Conservation (phyloP, 371 early-diverging fungal genomes). For the Rhizopus delemar region DNA sequence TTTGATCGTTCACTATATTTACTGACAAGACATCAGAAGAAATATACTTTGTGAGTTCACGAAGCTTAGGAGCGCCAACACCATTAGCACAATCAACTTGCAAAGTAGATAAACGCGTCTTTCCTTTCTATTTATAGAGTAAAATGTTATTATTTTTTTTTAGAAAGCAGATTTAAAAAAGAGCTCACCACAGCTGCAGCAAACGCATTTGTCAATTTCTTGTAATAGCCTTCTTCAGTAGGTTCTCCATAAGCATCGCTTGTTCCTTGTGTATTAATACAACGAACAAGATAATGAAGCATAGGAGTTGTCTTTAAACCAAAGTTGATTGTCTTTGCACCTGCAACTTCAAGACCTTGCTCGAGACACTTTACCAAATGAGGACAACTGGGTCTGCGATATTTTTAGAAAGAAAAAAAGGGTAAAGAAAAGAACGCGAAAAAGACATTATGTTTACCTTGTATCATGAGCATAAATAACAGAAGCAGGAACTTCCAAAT, state of each 20-base stretch:
- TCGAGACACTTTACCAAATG: constrained; percentile 78
- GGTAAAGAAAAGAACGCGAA: too few relatives aligned
- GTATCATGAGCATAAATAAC: constrained; percentile 94
- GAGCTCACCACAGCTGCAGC: constrained; percentile 74
- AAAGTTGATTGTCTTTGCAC: constrained; percentile 72
- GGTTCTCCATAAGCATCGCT: constrained; percentile 90
- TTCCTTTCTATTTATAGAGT: constrained; percentile 55
- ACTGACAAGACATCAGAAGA: constrained; percentile 67
- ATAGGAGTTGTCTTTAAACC: constrained; percentile 98
- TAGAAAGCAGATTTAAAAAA: too few relatives aligned
- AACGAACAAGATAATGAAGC: constrained; percentile 94
- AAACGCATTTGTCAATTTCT: constrained; percentile 85
- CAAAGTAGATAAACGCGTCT: constrained; percentile 67
- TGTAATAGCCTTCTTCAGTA: constrained; percentile 88
- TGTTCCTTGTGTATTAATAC: constrained; percentile 80
- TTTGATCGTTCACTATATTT: constrained; percentile 74
- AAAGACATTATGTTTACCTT: constrained; percentile 55
- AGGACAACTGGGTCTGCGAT: constrained; percentile 79
- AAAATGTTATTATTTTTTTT: not conserved
- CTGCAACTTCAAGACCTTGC: constrained; percentile 78
- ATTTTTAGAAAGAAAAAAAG: not conserved
- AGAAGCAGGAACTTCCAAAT: constrained; percentile 61
- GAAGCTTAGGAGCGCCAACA: constrained; percentile 93
- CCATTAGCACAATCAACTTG: constrained; percentile 96
- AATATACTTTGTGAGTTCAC: constrained; percentile 68